phyloP scores from a whole-genome alignment of 768 basidiomycete species.

The Xerocomus spinulosus region DNA sequence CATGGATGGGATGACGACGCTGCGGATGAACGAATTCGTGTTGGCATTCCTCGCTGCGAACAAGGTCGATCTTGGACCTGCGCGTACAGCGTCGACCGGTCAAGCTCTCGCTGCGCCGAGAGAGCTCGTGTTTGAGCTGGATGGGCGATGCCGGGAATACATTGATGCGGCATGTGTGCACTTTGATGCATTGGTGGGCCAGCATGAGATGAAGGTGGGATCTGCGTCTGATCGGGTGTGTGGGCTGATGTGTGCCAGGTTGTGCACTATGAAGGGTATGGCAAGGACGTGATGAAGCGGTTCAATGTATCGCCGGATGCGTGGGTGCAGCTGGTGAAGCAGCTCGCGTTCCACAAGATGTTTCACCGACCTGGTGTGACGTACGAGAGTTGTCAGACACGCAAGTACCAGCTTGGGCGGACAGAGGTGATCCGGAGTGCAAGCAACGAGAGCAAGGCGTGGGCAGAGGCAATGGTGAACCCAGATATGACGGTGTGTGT shows the following conservation, averaged over 20 bases:
- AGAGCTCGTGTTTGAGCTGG: conserved; percentile 70
- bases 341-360: conserved; percentile 92
- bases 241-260: conserved; percentile 41
- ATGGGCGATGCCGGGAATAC: conserved; percentile 46
- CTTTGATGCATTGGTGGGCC: conserved; percentile 71
- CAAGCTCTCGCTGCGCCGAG: conserved; percentile 48
- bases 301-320: conserved; percentile 87
- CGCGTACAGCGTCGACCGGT: conserved; percentile 33
- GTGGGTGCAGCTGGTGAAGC: conserved; percentile 93
- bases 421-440: conserved; percentile 93
- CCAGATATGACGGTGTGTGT: conserved; percentile 42
- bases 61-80: conserved; percentile 72
- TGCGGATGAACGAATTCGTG: conserved; percentile 93
- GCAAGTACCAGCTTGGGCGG: conserved; percentile 84
- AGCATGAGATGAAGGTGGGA: conserved; percentile 74
- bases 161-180: conserved; percentile 57
- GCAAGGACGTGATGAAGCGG: conserved; percentile 80
- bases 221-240: background rate
- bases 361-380: conserved; percentile 67
- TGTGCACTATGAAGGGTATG: conserved; percentile 83
- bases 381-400: conserved; percentile 93
- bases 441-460: conserved; percentile 77
- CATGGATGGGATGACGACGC: conserved; percentile 93
- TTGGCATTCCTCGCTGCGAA: conserved; percentile 67
- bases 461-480: conserved; percentile 86